Evolutionary conservation across 345 rosid genomes (phyloP), one percentile per base, ranked within the genome.

Genomic region (Ceriops tagal): DNA sequence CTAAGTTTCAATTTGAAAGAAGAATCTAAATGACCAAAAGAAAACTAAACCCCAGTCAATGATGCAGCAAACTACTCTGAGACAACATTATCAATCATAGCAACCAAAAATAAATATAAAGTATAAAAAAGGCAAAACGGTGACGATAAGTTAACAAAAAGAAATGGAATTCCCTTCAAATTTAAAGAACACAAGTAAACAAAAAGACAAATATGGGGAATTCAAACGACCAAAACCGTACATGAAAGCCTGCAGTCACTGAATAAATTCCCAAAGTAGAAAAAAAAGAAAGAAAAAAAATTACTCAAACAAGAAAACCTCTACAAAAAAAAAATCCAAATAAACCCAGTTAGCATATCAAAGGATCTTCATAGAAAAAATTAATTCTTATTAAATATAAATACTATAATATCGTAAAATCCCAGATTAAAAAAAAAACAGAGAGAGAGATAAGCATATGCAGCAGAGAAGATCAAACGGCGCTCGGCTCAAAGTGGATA

Each of bases 1-100:
- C 87, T 73, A 78, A 58, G 85, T 73, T 66, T 66, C 67, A 61
- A 82, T 60, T 66, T 73, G 62, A 28, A 74, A 65, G 80, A 78
- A 81, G 80, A 78, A 77, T 79, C 82, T 72, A 71, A 67, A 74
- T 66, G 67, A 62, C 66, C 71, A 22, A 69, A 62, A 64, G 53
- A 39, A 65, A 63, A 75, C 70, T 69, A 64, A 62, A 75, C 34
- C 22, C 26, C 55, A 72, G 83, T 82, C 83, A 81, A 81, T 79
- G 81, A 73, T 49, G 68, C 74, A 76, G 49, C 49, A 13, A 75
- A 70, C 79, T 71, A 10, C 75, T 59, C 37, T 34, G 26, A 53
- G 64, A 64, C 77, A 69, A 28, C 61, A 75, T 79, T 76, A 64
- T 68, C 62, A 32, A 65, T 53, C 37, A 67, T 64, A 61, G 11